These are phyloP conservation scores for Lenwebbia sp. DNA, from an alignment of 345 rosid genomes.

Conservation along the genomic window DNA sequence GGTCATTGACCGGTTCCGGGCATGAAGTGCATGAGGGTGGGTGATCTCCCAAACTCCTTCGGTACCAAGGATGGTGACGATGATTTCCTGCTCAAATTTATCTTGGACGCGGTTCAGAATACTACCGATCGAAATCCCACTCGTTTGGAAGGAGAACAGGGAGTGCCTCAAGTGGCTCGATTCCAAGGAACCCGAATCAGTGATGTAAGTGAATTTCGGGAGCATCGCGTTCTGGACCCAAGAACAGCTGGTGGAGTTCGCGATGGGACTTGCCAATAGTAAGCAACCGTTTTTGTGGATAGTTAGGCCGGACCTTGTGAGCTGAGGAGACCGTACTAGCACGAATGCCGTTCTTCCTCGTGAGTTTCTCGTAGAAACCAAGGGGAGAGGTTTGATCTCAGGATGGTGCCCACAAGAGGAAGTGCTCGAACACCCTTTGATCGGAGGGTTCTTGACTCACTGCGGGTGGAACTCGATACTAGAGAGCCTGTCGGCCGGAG, in stretches of 20 bases:
- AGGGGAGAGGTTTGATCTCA: slow-evolving; percentile 15
- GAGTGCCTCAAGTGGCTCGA: slow-evolving; percentile 40
- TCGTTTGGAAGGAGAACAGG: slow-evolving; percentile 36
- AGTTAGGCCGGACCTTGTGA: slow-evolving; percentile 45
- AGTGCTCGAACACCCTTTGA: slow-evolving; percentile 32
- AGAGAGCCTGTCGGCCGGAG: slow-evolving; percentile 30
- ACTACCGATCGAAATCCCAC: slow-evolving; percentile 13
- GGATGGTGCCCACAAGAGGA: slow-evolving; percentile 48
- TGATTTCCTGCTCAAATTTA: not conserved
- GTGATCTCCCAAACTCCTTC: slow-evolving; percentile 25
- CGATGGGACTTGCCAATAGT: slow-evolving; percentile 48
- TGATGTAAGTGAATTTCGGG: too few species aligned
- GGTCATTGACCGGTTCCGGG: slow-evolving; percentile 26
- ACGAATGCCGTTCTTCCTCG: slow-evolving; percentile 11
- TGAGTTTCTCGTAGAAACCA: slow-evolving; percentile 27
- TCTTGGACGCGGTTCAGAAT: not conserved
- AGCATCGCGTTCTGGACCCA: not conserved
- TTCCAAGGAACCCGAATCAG: not conserved
- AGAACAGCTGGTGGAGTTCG: slow-evolving; percentile 33
- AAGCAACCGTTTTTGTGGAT: slow-evolving; percentile 39
- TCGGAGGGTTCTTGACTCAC: slow-evolving; percentile 49
- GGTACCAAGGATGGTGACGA: slow-evolving; percentile 19
- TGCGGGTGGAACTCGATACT: slow-evolving; percentile 45
- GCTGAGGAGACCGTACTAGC: slow-evolving; percentile 4
- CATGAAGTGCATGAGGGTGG: slow-evolving; percentile 22